Base-by-base conservation (phyloP, 139 green algal genomes). In the Auxenochlorella pyrenoidosa region DNA sequence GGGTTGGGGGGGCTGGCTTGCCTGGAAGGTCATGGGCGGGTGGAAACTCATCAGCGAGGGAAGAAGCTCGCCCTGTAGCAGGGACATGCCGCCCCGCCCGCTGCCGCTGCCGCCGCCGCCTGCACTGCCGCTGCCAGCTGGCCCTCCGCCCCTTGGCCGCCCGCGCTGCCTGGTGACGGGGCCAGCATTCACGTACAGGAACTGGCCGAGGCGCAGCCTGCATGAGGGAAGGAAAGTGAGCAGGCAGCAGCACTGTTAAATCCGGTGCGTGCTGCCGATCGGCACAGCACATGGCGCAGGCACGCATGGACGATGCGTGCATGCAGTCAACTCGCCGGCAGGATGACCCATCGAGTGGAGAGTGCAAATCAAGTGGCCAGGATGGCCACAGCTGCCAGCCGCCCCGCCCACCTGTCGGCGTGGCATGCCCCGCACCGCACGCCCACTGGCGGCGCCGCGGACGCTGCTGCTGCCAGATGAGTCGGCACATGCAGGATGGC, bases 151-250 rank as follows among this genome's bases (percentile, higher is more conserved):
- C 12, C n/a, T 21, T 10, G 30, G 68, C n/a, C 68, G 68, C n/a
- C 68, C 30, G 13, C 68, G 68, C 13, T 28, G 68, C n/a, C n/a
- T 75, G n/a, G 1, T 19, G 30, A 75, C 21, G 51, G 32, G 4
- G 32, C 51, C n/a, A 16, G 51, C 51, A 18, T 83, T 85, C 32
- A 60, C 38, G 19, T 63, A 75, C 2, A 85, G 34, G 28, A 85
- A 75, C 18, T 38, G 58, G 22, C 79, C 79, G 26, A 44, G 28
- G 59, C 79, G 79, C 79, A 85, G 79, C n/a, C 47, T 54, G 47
- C 47, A 54, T n/a, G 47, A 54, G 47, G 8, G 47, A 6, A 54
- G 47, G 47, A n/a, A n/a, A n/a, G n/a, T n/a, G n/a, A n/a, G n/a
- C n/a, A n/a, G n/a, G n/a, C n/a, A n/a, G n/a, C n/a, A n/a, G n/a